These are phyloP conservation scores for Acer negundo DNA, from an alignment of 345 rosid genomes.

Conservation along the genomic window DNA sequence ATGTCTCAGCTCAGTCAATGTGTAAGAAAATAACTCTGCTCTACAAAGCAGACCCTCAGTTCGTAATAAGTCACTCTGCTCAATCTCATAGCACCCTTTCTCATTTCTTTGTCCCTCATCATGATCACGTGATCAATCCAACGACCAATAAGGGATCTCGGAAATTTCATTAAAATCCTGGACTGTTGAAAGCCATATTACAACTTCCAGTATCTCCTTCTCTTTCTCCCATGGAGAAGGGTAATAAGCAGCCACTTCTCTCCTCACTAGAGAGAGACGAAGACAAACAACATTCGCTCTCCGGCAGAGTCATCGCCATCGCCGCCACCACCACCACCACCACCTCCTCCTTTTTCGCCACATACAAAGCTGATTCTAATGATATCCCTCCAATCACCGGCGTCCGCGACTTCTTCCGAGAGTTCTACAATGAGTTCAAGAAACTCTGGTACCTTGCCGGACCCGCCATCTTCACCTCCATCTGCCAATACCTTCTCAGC, in stretches of 20 bases:
- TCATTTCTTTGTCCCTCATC: too few relatives aligned
- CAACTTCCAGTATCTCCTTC: background rate
- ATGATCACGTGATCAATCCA: too few relatives aligned
- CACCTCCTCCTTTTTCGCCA: background rate
- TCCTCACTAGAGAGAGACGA: background rate
- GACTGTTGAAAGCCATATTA: too few relatives aligned
- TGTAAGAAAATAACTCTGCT: too few relatives aligned
- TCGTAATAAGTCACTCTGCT: too few relatives aligned
- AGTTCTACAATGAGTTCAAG: constrained; percentile 54
- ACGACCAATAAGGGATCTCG: too few relatives aligned
- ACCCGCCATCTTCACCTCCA: constrained; percentile 88
- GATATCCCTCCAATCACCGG: constrained; percentile 70
- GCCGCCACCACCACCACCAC: constrained; percentile 21
- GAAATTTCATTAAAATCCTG: too few relatives aligned
- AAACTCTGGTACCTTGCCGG: constrained; percentile 90
- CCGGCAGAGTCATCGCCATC: background rate
- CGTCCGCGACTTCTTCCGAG: constrained; percentile 47
- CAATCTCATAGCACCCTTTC: too few relatives aligned
- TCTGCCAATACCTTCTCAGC: constrained; percentile 82
- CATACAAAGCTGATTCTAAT: constrained; percentile 41
- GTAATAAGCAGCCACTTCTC: constrained; percentile 40
- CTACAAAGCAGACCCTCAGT: too few relatives aligned
- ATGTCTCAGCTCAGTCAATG: too few relatives aligned
- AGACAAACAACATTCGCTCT: too few relatives aligned
- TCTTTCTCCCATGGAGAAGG: constrained; percentile 30